These are phyloP conservation scores for Tephrocybe rancida DNA, from an alignment of 768 basidiomycete genomes.

Conservation along the genomic window DNA sequence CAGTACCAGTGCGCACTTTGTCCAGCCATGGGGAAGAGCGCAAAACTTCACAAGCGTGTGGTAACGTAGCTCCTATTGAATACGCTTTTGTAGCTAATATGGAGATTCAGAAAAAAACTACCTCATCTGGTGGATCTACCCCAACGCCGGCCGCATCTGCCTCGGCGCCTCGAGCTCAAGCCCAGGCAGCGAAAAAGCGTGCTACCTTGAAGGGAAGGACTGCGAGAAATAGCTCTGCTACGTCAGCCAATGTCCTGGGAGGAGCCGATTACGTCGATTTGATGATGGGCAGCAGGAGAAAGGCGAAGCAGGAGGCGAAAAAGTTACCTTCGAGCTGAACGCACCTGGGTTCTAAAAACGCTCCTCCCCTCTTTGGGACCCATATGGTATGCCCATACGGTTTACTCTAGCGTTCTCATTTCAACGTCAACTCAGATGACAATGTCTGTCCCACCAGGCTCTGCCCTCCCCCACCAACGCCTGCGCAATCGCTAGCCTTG, in stretches of 20 bases:
- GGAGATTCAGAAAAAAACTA: slow-evolving; percentile 39
- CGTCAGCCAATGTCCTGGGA: slow-evolving; percentile 52
- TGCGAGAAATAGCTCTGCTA: slow-evolving; percentile 20
- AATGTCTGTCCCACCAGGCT: no score
- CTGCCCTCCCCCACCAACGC: no score
- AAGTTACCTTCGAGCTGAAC: slow-evolving; percentile 47
- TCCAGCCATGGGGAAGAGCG: slow-evolving; percentile 60
- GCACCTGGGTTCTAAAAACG: no score
- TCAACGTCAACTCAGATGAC: no score
- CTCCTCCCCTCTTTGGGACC: no score
- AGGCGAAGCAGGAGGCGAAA: slow-evolving; percentile 64
- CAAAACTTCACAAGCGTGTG: slow-evolving; percentile 64
- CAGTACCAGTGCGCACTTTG: not conserved
- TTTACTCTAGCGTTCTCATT: no score
- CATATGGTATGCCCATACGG: no score
- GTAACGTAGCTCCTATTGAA: slow-evolving; percentile 32
- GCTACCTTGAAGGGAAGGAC: slow-evolving; percentile 49
- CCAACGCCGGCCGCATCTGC: slow-evolving; percentile 16
- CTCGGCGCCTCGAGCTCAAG: slow-evolving; percentile 33
- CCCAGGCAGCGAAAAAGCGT: slow-evolving; percentile 50
- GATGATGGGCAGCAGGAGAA: slow-evolving; percentile 71
- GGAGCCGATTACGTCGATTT: slow-evolving; percentile 78
- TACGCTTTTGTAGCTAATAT: slow-evolving; percentile 3
- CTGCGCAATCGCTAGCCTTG: no score
- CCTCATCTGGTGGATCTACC: slow-evolving; percentile 27